phyloP scores from a whole-genome alignment of 352 stramenopile species.

The Pilasporangium apinafurcum region DNA sequence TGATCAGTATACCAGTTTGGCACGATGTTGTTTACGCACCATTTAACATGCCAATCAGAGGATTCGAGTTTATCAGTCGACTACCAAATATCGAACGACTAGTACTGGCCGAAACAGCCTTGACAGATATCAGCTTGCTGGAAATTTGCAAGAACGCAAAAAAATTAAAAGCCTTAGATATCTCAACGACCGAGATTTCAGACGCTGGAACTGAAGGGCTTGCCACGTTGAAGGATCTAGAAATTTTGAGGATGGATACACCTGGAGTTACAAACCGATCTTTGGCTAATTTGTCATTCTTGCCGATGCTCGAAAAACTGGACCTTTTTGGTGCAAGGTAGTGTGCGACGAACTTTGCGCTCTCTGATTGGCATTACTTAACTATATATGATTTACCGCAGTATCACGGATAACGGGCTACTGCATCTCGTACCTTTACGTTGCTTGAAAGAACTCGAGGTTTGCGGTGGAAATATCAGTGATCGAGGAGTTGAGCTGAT shows the following conservation, averaged over 20 bases:
- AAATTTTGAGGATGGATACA: slow-evolving; percentile 60
- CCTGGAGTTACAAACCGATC: slow-evolving; percentile 56
- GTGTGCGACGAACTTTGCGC: too few species aligned
- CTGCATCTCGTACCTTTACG: slow-evolving; percentile 47
- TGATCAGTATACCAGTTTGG: too few species aligned
- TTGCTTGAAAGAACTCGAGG: slow-evolving; percentile 47
- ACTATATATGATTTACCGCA: too few species aligned
- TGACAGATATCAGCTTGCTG: slow-evolving; percentile 53
- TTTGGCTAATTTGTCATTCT: slow-evolving; percentile 40
- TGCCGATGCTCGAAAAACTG: slow-evolving; percentile 45
- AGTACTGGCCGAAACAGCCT: slow-evolving; percentile 43
- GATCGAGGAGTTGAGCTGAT: slow-evolving; percentile 68
- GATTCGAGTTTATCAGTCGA: slow-evolving; percentile 67
- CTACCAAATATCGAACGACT: slow-evolving; percentile 46
- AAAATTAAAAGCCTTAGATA: slow-evolving; percentile 45
- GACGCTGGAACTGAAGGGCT: slow-evolving; percentile 47
- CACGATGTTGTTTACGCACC: background rate
- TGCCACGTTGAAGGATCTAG: slow-evolving; percentile 37
- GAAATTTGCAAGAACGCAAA: slow-evolving; percentile 45
- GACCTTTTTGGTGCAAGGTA: slow-evolving; percentile 78
- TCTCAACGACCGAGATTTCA: slow-evolving; percentile 68
- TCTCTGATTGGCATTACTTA: too few species aligned
- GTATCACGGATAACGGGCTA: slow-evolving; percentile 65
- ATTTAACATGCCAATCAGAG: too few species aligned
- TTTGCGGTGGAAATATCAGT: slow-evolving; percentile 63